Evolutionary conservation across 345 rosid genomes (phyloP).

Genomic region (Limnanthes douglasii): DNA sequence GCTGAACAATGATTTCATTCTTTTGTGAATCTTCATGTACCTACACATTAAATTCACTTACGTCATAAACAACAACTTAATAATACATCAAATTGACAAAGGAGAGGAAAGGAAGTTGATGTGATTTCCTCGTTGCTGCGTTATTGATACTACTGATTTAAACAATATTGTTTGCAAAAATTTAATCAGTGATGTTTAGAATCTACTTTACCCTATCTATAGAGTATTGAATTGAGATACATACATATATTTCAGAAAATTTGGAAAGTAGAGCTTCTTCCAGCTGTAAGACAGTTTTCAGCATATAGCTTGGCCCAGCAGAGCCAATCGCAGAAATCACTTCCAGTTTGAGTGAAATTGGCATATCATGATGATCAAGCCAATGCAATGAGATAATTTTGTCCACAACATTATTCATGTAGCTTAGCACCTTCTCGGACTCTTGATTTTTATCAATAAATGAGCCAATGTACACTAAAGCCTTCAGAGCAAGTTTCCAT

Average conservation of each 20-base stretch:
- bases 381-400: slow-evolving; percentile 31
- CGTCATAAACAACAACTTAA: no score
- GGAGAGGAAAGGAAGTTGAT: background rate
- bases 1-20: slow-evolving; percentile 28
- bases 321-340: slow-evolving; percentile 49
- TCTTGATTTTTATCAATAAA: slow-evolving; percentile 35
- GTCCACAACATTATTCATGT: slow-evolving; percentile 42
- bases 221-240: slow-evolving; percentile 15
- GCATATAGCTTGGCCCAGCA: slow-evolving; percentile 37
- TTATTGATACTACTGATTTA: background rate
- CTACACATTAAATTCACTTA: no score
- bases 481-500: slow-evolving; percentile 67
- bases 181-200: no score
- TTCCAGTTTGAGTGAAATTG: slow-evolving; percentile 39
- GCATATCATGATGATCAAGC: slow-evolving; percentile 28
- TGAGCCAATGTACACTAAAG: slow-evolving; percentile 55
- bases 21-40: slow-evolving; percentile 38
- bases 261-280: slow-evolving; percentile 45
- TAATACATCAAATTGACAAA: no score
- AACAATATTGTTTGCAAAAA: slow-evolving; percentile 1
- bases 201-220: no score
- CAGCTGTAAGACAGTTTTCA: slow-evolving; percentile 40
- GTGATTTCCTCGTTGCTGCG: background rate
- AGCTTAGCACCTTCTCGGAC: slow-evolving; percentile 37
- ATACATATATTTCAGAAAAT: slow-evolving; percentile 46